Percentiles rank a stretch among this genome's conserved stretches.
phyloP scores from a whole-genome alignment of 2,329 filamentous ascomycete species.

The Verticillium longisporum region DNA sequence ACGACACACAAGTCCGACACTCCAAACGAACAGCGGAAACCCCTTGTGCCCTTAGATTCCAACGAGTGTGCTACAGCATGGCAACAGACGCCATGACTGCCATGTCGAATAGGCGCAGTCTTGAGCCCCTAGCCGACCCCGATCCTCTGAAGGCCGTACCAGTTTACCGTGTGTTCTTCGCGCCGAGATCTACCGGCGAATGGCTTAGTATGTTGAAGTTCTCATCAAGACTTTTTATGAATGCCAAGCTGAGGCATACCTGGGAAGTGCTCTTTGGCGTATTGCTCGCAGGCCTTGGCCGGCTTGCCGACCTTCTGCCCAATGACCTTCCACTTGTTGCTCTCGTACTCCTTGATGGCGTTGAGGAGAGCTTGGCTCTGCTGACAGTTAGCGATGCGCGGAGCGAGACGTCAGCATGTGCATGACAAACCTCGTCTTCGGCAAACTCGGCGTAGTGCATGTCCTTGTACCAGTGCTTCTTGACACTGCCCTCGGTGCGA shows the following conservation, averaged over 20 bases:
- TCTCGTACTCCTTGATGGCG: constrained; percentile 97
- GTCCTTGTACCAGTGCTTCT: constrained; percentile 99
- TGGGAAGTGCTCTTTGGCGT: constrained; percentile 90
- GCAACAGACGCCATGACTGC: neutral
- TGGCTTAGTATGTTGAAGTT: neutral
- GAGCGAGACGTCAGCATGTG: constrained; percentile 7
- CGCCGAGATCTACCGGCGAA: neutral
- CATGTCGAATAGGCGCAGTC: neutral
- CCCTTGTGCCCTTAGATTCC: neutral
- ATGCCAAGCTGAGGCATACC: constrained; percentile 24
- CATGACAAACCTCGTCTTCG: constrained; percentile 75
- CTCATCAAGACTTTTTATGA: neutral
- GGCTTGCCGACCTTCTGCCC: constrained; percentile 96
- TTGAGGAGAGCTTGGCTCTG: constrained; percentile 75
- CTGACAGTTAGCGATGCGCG: constrained; percentile 12
- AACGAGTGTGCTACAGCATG: neutral
- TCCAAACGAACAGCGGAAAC: neutral
- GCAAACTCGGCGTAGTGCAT: constrained; percentile 99
- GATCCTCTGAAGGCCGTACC: neutral
- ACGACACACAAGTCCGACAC: neutral
- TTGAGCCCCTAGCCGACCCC: too few relatives aligned
- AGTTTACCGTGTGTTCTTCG: neutral
- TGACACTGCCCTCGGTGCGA: constrained; percentile 93
- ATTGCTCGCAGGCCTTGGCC: constrained; percentile 77
- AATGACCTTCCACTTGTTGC: constrained; percentile 98